Conservation (phyloP, 2,329 filamentous ascomycete species). For the Beauveria varroae region DNA sequence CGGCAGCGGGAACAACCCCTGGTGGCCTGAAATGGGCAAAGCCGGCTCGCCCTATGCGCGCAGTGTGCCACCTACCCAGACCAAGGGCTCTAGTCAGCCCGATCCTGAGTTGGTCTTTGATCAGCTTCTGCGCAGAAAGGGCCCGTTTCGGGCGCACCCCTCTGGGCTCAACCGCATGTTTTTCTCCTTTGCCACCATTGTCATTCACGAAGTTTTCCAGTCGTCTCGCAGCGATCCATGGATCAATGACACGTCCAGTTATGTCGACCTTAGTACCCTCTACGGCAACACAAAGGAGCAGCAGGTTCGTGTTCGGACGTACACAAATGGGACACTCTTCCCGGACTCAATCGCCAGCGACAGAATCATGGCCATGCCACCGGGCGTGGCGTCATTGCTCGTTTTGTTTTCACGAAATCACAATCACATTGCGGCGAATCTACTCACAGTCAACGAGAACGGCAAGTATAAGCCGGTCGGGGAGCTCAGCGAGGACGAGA, state of each 20-base stretch:
- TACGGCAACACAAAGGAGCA: slow-evolving; percentile 45
- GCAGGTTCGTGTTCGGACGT: slow-evolving; percentile 36
- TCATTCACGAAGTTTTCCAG: slow-evolving; percentile 40
- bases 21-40: background rate
- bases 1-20: background rate
- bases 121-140: background rate
- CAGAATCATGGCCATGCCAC: background rate
- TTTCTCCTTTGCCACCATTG: slow-evolving; percentile 38
- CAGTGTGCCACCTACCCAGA: too few relatives aligned
- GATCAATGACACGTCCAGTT: slow-evolving; percentile 29
- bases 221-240: slow-evolving; percentile 21
- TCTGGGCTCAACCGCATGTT: slow-evolving; percentile 19
- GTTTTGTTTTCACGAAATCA: background rate
- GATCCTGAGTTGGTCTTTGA: background rate
- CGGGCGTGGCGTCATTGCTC: background rate
- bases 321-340: background rate
- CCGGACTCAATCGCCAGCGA: background rate
- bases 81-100: background rate
- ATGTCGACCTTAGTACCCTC: slow-evolving; percentile 36
- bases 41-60: slow-evolving; percentile 11
- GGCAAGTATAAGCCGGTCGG: too few relatives aligned
- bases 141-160: background rate
- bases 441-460: slow-evolving; percentile 2
- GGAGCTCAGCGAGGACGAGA: too few relatives aligned
- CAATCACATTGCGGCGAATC: slow-evolving; percentile 16